Evolutionary conservation across 73 alveolate genomes (phyloP).

Genomic region (Symbiodinium pilosum): DNA sequence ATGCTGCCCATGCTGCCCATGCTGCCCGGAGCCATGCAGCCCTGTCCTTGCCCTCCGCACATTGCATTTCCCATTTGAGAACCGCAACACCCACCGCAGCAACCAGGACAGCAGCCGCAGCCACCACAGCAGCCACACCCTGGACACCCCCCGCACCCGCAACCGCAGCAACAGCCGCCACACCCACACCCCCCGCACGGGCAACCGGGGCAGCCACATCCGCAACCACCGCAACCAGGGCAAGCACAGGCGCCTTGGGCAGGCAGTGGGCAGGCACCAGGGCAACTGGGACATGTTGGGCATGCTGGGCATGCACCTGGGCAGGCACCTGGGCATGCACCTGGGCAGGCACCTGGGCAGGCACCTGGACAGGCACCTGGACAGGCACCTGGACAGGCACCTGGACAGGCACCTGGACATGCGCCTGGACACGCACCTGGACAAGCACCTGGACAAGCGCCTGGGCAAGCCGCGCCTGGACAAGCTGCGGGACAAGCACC

Average conservation of each 20-base stretch:
- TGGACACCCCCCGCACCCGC: conserved; percentile 23
- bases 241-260: conserved; percentile 5
- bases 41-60: conserved; percentile 15
- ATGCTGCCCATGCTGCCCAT: conserved; percentile 81
- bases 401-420: not conserved
- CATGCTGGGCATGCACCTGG: conserved; percentile 16
- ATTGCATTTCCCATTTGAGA: conserved; percentile 54
- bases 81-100: conserved; percentile 14
- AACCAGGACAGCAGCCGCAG: conserved; percentile 18
- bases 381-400: not conserved
- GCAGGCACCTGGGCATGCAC: not conserved
- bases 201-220: not conserved
- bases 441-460: conserved; percentile 29
- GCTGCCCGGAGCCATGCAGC: conserved; percentile 15
- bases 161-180: not conserved
- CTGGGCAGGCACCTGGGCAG: not conserved
- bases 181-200: conserved; percentile 5
- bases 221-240: not conserved
- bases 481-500: not conserved
- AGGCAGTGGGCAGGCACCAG: not conserved
- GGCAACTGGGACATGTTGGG: conserved; percentile 9
- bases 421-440: not conserved
- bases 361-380: conserved; percentile 31
- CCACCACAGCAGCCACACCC: not conserved
- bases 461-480: conserved; percentile 18